Conservation (phyloP, 2,329 filamentous ascomycete genomes). For the Aspergillus sp. region DNA sequence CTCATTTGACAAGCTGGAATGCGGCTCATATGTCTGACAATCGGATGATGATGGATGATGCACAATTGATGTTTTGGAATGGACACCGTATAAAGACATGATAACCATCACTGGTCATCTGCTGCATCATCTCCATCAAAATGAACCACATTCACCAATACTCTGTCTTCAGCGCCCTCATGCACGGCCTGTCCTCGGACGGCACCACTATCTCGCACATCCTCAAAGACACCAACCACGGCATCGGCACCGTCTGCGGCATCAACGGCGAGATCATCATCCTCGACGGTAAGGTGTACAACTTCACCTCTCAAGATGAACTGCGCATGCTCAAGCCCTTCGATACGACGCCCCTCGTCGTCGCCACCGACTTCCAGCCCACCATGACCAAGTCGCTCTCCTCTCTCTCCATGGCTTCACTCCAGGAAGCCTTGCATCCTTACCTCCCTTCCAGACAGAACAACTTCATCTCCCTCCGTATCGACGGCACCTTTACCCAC, state of each 20-base stretch:
- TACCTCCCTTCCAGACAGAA: conserved; percentile 7
- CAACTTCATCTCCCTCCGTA: conserved; percentile 5
- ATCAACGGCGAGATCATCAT: conserved; percentile 44
- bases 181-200: conserved; percentile 38
- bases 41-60: too few relatives aligned
- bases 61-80: too few relatives aligned
- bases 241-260: conserved; percentile 39
- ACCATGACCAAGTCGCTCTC: conserved; percentile 10
- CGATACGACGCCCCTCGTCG: conserved; percentile 37
- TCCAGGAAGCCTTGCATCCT: conserved; percentile 1
- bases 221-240: conserved; percentile 37
- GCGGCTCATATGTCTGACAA: too few relatives aligned
- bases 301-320: conserved; percentile 34
- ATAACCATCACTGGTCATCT: too few relatives aligned
- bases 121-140: conserved; percentile 6
- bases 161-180: conserved; percentile 39
- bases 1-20: too few relatives aligned
- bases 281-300: conserved; percentile 38
- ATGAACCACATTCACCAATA: conserved; percentile 43
- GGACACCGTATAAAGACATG: too few relatives aligned
- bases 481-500: not conserved
- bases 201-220: conserved; percentile 35
- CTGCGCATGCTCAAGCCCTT: conserved; percentile 25
- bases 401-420: conserved; percentile 1
- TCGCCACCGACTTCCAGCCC: conserved; percentile 25